phyloP scores from a whole-genome alignment of 2,329 filamentous ascomycete genomes.

The Alternaria hordeiaustralica region DNA sequence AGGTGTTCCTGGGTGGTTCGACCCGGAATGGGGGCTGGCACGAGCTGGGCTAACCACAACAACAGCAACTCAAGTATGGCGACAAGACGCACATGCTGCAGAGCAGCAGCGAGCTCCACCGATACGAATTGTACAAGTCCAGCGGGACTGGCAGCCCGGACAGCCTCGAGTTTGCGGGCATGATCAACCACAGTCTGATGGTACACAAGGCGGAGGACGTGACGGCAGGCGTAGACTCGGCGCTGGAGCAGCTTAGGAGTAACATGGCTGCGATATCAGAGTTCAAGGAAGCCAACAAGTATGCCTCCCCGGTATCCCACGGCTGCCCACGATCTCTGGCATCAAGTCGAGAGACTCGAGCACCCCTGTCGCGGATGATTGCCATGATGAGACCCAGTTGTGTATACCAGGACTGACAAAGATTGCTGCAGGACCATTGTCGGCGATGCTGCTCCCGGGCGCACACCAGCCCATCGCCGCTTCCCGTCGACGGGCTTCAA shows the following conservation, averaged over 20 bases:
- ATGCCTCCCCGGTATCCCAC: constrained; percentile 43
- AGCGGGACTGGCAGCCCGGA: constrained; percentile 41
- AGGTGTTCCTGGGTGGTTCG: constrained; percentile 9
- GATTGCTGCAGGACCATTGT: constrained; percentile 45
- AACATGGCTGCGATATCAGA: constrained; percentile 65
- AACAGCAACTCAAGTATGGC: constrained; percentile 63
- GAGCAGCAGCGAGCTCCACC: constrained; percentile 60
- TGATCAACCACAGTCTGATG: constrained; percentile 63
- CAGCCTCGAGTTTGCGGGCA: constrained; percentile 61
- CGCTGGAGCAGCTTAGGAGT: constrained; percentile 64
- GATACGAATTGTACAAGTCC: constrained; percentile 64
- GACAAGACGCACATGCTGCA: constrained; percentile 63
- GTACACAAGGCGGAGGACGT: constrained; percentile 62
- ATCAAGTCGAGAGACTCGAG: constrained; percentile 21
- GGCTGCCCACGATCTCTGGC: constrained; percentile 27
- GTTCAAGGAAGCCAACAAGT: constrained; percentile 67
- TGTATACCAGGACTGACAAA: constrained; percentile 38
- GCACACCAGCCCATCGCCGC: constrained; percentile 45
- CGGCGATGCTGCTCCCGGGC: constrained; percentile 40
- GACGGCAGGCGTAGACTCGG: constrained; percentile 64
- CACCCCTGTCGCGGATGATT: constrained; percentile 12
- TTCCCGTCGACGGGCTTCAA: constrained; percentile 47
- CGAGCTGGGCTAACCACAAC: constrained; percentile 39
- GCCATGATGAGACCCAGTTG: constrained; percentile 13
- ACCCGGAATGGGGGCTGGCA: constrained; percentile 18